Conservation (phyloP, 495 filamentous ascomycete species). For the Lasiosphaeria miniovina region DNA sequence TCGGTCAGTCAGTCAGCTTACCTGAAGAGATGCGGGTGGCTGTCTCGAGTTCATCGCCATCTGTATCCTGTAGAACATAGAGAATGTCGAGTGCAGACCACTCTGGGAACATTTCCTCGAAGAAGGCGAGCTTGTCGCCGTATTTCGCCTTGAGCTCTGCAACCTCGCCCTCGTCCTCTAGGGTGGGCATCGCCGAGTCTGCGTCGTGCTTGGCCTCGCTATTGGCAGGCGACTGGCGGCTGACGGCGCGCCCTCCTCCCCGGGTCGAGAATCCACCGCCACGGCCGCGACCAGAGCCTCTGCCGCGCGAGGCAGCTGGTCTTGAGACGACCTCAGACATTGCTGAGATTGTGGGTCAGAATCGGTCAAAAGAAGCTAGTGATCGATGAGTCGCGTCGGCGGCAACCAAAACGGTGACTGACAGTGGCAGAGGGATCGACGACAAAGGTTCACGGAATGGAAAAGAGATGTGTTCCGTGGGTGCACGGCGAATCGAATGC, state of each 20-base stretch:
- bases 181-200: slow-evolving; percentile 44
- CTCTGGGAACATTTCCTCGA: slow-evolving; percentile 88
- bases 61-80: slow-evolving; percentile 85
- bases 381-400: slow-evolving; percentile 43
- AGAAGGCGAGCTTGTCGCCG: slow-evolving; percentile 62
- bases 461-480: slow-evolving; percentile 27
- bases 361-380: slow-evolving; percentile 27
- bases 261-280: slow-evolving; percentile 75
- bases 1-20: slow-evolving; percentile 38
- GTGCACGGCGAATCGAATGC: slow-evolving; percentile 31
- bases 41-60: slow-evolving; percentile 79
- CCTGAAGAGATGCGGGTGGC: slow-evolving; percentile 91
- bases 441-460: slow-evolving; percentile 17
- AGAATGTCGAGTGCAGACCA: slow-evolving; percentile 92
- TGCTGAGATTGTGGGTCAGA: slow-evolving; percentile 38
- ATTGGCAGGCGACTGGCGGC: slow-evolving; percentile 44
- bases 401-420: slow-evolving; percentile 32
- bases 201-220: slow-evolving; percentile 59
- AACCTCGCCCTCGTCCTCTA: slow-evolving; percentile 87
- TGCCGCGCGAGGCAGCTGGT: slow-evolving; percentile 54
- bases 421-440: slow-evolving; percentile 31
- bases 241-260: slow-evolving; percentile 61
- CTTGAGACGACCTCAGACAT: slow-evolving; percentile 95
- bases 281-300: slow-evolving; percentile 54
- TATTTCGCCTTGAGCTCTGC: slow-evolving; percentile 89